Conservation (phyloP, 108 stramenopile species). For the Nannochloropsis salina region DNA sequence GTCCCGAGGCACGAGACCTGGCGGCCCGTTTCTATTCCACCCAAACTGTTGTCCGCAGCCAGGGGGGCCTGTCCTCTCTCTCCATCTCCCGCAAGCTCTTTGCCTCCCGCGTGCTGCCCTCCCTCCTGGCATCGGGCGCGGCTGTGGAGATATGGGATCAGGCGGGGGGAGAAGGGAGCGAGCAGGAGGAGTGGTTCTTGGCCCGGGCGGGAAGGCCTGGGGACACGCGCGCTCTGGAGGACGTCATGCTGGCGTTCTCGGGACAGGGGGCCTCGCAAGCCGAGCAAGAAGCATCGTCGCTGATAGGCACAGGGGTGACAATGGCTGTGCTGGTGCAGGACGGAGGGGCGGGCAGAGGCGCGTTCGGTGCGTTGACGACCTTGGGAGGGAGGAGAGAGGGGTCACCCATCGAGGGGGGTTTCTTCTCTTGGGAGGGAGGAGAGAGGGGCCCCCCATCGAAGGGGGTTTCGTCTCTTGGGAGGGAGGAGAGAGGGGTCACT, state of each 20-base stretch:
- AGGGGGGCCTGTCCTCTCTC: not conserved
- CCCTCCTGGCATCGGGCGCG: slow-evolving; percentile 15
- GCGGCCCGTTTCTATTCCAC: slow-evolving; percentile 4
- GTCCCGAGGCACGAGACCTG: not conserved
- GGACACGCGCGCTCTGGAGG: slow-evolving; percentile 2
- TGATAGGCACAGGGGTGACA: not conserved
- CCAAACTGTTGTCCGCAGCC: not conserved
- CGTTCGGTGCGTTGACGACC: not conserved
- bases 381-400: not conserved
- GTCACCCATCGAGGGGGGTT: not conserved
- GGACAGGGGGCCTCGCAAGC: not conserved
- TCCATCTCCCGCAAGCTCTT: slow-evolving; percentile 20
- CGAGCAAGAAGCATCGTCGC: not conserved
- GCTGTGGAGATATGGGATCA: not conserved
- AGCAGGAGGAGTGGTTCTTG: not conserved
- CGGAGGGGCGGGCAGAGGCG: not conserved
- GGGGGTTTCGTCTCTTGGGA: no score
- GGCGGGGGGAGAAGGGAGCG: not conserved
- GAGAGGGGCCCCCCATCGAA: no score
- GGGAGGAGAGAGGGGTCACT: no score
- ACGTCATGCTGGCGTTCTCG: not conserved
- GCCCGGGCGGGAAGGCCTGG: not conserved
- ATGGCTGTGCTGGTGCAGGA: slow-evolving; percentile 15
- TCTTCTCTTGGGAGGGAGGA: no score
- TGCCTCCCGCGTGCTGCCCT: slow-evolving; percentile 11